A percentile compares a stretch with the other conserved stretches of the same genome.
Conservation (phyloP, 441 rosid species). For the Euphorbia corollata region DNA sequence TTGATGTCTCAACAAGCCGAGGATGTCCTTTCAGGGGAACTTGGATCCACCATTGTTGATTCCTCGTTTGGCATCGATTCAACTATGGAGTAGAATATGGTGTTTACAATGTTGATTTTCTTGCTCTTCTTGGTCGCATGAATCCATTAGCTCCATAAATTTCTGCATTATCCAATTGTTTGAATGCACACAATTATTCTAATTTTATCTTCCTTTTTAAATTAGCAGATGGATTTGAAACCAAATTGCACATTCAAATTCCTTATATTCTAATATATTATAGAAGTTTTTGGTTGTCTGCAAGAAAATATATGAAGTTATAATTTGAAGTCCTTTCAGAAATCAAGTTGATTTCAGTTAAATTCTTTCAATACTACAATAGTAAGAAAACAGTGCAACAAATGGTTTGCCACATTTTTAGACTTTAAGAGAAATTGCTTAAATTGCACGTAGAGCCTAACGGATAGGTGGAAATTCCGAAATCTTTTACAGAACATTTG, state of each 20-base stretch:
- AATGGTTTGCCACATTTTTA: too few relatives aligned
- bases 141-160: background rate
- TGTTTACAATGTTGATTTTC: background rate
- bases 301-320: background rate
- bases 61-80: slow-evolving; percentile 15
- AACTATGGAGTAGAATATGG: slow-evolving; percentile 8
- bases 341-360: background rate
- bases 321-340: background rate
- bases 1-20: slow-evolving; percentile 12
- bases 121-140: background rate
- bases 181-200: background rate
- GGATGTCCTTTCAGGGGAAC: slow-evolving; percentile 10
- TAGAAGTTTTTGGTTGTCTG: background rate
- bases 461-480: background rate
- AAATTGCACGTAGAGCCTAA: background rate
- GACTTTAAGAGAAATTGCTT: background rate
- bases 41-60: slow-evolving; percentile 13
- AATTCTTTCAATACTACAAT: background rate
- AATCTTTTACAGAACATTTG: background rate
- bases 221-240: background rate
- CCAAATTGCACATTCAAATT: background rate
- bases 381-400: background rate
- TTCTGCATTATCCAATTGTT: background rate
- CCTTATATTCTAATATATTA: background rate
- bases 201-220: background rate